Evolutionary conservation across 805 yeast species (phyloP).

Genomic region (Tetrapisispora nanseiensis): DNA sequence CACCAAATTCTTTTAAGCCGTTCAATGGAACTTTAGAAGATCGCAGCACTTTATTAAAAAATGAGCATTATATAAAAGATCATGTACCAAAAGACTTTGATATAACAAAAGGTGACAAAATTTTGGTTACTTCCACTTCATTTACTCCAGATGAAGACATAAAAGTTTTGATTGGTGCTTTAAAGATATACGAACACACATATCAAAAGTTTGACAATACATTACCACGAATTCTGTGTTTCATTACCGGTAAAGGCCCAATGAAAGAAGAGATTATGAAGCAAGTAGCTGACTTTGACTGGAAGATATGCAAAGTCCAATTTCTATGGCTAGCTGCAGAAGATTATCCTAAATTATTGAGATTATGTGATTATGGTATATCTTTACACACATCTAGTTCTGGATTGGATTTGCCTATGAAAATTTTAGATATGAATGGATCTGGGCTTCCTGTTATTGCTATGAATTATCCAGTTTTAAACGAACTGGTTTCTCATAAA

Average conservation of each 20-base stretch:
- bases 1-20: conserved; percentile 60
- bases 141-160: conserved; percentile 96
- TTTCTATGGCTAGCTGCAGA: conserved; percentile 70
- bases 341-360: conserved; percentile 69
- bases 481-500: conserved; percentile 62
- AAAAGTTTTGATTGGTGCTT: conserved; percentile 53
- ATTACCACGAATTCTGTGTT: conserved; percentile 45
- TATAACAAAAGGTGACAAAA: conserved; percentile 37
- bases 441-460: conserved; percentile 89
- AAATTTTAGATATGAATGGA: conserved; percentile 91
- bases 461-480: conserved; percentile 62
- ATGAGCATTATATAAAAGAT: conserved; percentile 28
- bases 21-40: conserved; percentile 15
- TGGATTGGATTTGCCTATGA: conserved; percentile 95
- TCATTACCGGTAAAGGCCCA: conserved; percentile 99
- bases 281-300: conserved; percentile 36
- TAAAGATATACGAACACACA: conserved; percentile 45
- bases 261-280: conserved; percentile 43
- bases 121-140: conserved; percentile 82
- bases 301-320: conserved; percentile 44
- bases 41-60: conserved; percentile 9
- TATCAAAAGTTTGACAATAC: conserved; percentile 15
- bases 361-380: conserved; percentile 75
- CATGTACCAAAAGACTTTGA: conserved; percentile 30
- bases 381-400: conserved; percentile 88